Base-by-base conservation (phyloP, 2,329 filamentous ascomycete species). In the Amauroascus verrucosus region DNA sequence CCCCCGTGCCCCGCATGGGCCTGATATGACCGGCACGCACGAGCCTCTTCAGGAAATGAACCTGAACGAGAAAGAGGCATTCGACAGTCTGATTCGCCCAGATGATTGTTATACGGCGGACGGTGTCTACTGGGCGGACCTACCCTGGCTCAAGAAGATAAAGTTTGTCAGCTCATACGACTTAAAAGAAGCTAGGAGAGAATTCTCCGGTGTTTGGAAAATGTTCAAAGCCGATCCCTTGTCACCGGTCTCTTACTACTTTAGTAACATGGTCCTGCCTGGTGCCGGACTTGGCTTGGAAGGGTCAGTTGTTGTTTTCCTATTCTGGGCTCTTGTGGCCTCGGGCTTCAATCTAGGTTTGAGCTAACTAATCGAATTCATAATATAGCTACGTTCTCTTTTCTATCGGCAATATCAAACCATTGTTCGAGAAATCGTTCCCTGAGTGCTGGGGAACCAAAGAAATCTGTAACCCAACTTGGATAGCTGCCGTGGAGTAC, bases 51-150 rank as follows among this genome's bases (percentile, higher is more conserved):
- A 70, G 61, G 65, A 71, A 35, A 83, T 84, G 80, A 77, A 75
- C 58, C 64, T 70, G 33, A 72, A 76, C 55, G 82, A 86, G 65
- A 74, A 75, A 57, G 75, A 73, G 40, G 77, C 84, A 62, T 95
- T 96, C 74, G 78, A 85, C 63, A 81, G 84, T 60, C 75, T 96
- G 54, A 85, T 94, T 54, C 85, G 86, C 53, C 91, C 91, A 1
- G 87, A 94, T 65, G 91, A 97, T 72, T 85, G 83, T 58, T 96
- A 91, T 72, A 87, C 85, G 53, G 71, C 78, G 53, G 81, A 90
- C 18, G 91, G 91, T 57, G 78, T 81, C 60, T 97, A 97, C 78
- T 97, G 90, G 90, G 91, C 90, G 32, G 91, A 96, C 66, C 75
- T 97, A 62, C 82, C 84, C 18, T 65, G 88, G 48, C 62, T 69